Conservation (phyloP, 2,329 filamentous ascomycete species). For the Fusarium brachygibbosum region DNA sequence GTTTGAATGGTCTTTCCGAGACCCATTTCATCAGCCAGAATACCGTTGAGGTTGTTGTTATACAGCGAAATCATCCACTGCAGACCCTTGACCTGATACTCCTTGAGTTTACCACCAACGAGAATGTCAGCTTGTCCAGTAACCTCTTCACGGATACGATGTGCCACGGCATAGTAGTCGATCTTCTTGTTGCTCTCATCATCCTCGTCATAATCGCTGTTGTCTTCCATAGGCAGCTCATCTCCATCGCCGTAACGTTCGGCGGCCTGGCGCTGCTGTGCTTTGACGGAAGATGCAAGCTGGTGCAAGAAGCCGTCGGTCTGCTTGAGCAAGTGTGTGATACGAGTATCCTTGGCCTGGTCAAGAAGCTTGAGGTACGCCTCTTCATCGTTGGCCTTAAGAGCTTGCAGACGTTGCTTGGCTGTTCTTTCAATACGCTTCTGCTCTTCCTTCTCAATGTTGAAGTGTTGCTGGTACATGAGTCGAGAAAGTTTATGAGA, state of each 20-base stretch:
- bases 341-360: constrained; percentile 99
- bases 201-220: constrained; percentile 75
- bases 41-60: constrained; percentile 99
- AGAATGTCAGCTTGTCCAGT: constrained; percentile 85
- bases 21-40: constrained; percentile 99
- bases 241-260: constrained; percentile 80
- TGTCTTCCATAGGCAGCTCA: constrained; percentile 68
- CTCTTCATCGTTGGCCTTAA: constrained; percentile 99
- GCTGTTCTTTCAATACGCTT: constrained; percentile 97
- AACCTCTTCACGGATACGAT: constrained; percentile 94
- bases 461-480: constrained; percentile 91
- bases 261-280: constrained; percentile 87
- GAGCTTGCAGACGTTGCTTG: constrained; percentile 98
- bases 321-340: constrained; percentile 95
- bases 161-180: constrained; percentile 98
- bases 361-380: constrained; percentile 98
- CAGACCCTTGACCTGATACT: constrained; percentile 98
- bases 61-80: constrained; percentile 99
- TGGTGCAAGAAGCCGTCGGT: constrained; percentile 98
- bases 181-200: constrained; percentile 84
- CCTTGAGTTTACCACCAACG: constrained; percentile 92
- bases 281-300: constrained; percentile 92
- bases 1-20: constrained; percentile 99
- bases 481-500: constrained; percentile 88
- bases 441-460: constrained; percentile 99